Base-by-base conservation (phyloP, 2,329 filamentous ascomycete genomes). In the Bipolaris gigantea region DNA sequence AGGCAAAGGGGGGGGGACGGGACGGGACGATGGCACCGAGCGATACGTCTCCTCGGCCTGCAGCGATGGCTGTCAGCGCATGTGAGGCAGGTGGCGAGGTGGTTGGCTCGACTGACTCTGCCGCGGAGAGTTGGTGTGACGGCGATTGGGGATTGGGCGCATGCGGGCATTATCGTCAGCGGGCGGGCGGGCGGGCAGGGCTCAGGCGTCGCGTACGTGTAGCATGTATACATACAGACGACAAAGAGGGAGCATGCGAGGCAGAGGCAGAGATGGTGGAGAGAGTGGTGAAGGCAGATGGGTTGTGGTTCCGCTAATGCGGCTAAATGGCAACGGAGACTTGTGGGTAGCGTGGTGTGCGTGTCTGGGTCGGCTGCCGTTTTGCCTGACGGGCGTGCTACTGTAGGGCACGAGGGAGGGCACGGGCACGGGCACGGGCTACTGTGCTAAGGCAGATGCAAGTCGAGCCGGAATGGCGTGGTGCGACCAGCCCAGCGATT, bases 291-390 rank as follows among this genome's bases (percentile, higher is more conserved):
- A 16, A 34, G 16, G 18, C 21, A 43, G 23, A 50, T 34, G 33
- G 47, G 23, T 33, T 13, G 41, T 33, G 42, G 36, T 51, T 30
- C 39, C 38, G 40, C 41, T 34, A 47, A 52, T 49, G 48, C 45
- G 59, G 50, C 54, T 50, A 53, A 44, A 63, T 62, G 51, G 56
- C 50, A 47, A 60, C 52, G 46, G 56, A 61, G 49, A 64, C 57
- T 58, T 64, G 60, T 60, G 44, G 48, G 56, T 65, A 59, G 58
- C 59, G 63, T 59, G 50, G 49, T 46, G 50, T 32, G 46, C 48
- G 62, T 56, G 43, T 50, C 40, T 57, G 57, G 59, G 40, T 54
- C 53, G 55, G 53, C 25, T 55, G 51, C 45, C 57, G 51, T 51
- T 48, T 56, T 55, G 46, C 46, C n/a, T 39, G 34, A 43, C 34